Percentiles rank a stretch among this genome's conserved stretches.
These are phyloP conservation scores for Hypericum perforatum DNA, from an alignment of 345 rosid genomes.

Conservation along the genomic window DNA sequence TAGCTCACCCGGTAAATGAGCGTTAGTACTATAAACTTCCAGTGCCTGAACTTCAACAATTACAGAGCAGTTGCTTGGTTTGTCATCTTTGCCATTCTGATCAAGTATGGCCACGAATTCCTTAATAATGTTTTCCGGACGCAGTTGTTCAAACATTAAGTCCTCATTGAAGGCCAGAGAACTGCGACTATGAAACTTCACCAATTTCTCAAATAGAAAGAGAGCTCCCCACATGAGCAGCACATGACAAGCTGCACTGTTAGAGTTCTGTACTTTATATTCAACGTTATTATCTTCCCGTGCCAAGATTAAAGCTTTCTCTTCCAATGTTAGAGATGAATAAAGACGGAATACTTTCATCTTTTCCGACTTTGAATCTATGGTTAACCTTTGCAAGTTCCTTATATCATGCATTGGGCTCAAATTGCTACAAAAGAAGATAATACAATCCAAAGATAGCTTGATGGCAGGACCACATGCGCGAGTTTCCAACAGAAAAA, in stretches of 20 bases:
- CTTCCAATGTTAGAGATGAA: slow-evolving; percentile 66
- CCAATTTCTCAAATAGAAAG: slow-evolving; percentile 49
- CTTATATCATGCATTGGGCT: slow-evolving; percentile 58
- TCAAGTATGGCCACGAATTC: slow-evolving; percentile 47
- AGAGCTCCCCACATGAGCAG: slow-evolving; percentile 86
- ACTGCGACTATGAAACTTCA: slow-evolving; percentile 41
- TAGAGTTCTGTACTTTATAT: slow-evolving; percentile 32
- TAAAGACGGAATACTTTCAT: slow-evolving; percentile 72
- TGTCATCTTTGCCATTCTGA: slow-evolving; percentile 28
- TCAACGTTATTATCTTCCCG: slow-evolving; percentile 41
- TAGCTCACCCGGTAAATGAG: slow-evolving; percentile 52
- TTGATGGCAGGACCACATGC: slow-evolving; percentile 65
- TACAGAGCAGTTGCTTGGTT: slow-evolving; percentile 25
- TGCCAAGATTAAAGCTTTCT: slow-evolving; percentile 59
- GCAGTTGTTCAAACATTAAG: slow-evolving; percentile 22
- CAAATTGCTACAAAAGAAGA: slow-evolving; percentile 75
- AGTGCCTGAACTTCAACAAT: slow-evolving; percentile 49
- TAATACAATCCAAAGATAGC: slow-evolving; percentile 58
- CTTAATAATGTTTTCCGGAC: slow-evolving; percentile 30
- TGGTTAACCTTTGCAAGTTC: slow-evolving; percentile 56
- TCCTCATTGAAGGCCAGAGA: slow-evolving; percentile 18
- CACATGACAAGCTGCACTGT: slow-evolving; percentile 32
- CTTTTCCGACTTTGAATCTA: slow-evolving; percentile 47
- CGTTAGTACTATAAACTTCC: slow-evolving; percentile 38
- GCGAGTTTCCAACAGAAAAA: slow-evolving; percentile 74